Base-by-base conservation (phyloP, 2,329 filamentous ascomycete species). In the Torrubiella hemipterigena region DNA sequence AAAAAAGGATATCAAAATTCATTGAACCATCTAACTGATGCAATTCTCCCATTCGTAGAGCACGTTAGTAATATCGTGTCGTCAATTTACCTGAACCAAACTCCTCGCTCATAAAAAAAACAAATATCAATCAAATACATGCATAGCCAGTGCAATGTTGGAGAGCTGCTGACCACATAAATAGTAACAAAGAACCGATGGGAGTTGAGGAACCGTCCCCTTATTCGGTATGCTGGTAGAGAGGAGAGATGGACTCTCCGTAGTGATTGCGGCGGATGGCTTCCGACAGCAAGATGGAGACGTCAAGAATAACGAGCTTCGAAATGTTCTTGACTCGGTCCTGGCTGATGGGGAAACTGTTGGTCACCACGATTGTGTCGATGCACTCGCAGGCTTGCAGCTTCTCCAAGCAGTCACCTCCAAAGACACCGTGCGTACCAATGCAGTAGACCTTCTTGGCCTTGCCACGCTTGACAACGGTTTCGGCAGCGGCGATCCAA, bases 381-480 rank as follows among this genome's bases (percentile, higher is more conserved):
- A 98, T 96, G 60, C 85, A 93, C 45, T 89, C 81, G 64, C 91
- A 96, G 29, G 76, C 76, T 54, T 93, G 80, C 61, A 98, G 75
- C 55, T 95, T 84, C 47, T 86, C 79, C 12, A 98, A 71, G 41
- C 82, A 84, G 50, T 95, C 83, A 27, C 78, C 81, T 15, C 87
- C 87, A 54, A 98, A 96, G 21, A 98, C 72, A 24, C 87, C 91
- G 49, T 98, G 91, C 0, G 91, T 96, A 7, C 89, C 91, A 62
- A 98, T 93, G 65, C 86, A 94, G 58, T 94, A 96, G 21, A 98
- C 91, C 56, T 82, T 91, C 45, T 83, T 93, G 2, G 91, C 91
- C 27, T 76, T 73, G 41, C 91, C 93, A 41, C 81, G 76, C 66
- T 96, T 96, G 32, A 94, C 83, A 3, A 94, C 89, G 2, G 87